phyloP scores from a whole-genome alignment of 2,329 filamentous ascomycete genomes.

The Daldinia sp. region DNA sequence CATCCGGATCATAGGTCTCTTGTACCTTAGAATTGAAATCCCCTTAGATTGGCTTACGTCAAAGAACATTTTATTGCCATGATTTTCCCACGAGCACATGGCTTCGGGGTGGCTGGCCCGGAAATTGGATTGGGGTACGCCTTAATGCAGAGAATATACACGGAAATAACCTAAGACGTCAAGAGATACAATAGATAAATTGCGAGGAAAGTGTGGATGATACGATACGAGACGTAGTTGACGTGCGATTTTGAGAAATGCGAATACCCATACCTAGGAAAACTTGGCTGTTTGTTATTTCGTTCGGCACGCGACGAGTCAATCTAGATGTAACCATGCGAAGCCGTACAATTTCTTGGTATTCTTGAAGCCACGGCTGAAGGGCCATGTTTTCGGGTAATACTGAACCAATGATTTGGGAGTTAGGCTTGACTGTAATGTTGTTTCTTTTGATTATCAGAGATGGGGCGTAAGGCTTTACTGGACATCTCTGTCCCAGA shows the following conservation, averaged over 20 bases:
- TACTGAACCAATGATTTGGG: background rate
- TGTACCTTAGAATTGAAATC: constrained; percentile 6
- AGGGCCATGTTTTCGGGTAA: background rate
- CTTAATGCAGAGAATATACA: constrained; percentile 7
- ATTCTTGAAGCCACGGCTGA: background rate
- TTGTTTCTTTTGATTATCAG: constrained; percentile 10
- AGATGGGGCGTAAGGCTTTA: constrained; percentile 11
- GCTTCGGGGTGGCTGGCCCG: constrained; percentile 30
- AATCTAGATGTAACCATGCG: background rate
- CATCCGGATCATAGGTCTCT: background rate
- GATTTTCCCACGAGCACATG: constrained; percentile 1
- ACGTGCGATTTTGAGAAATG: background rate
- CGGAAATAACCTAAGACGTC: background rate
- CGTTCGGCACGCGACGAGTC: background rate
- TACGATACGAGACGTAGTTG: background rate
- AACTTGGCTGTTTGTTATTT: background rate
- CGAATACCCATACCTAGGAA: background rate
- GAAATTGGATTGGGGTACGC: constrained; percentile 36
- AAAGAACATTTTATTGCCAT: constrained; percentile 1
- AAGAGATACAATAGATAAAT: background rate
- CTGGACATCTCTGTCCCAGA: constrained; percentile 3
- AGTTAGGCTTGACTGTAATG: background rate
- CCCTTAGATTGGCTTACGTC: constrained; percentile 20
- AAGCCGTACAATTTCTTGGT: background rate
- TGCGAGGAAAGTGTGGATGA: background rate